Base-by-base conservation (phyloP, 1,284 basidiomycete species). In the Rhodotorula sp. region DNA sequence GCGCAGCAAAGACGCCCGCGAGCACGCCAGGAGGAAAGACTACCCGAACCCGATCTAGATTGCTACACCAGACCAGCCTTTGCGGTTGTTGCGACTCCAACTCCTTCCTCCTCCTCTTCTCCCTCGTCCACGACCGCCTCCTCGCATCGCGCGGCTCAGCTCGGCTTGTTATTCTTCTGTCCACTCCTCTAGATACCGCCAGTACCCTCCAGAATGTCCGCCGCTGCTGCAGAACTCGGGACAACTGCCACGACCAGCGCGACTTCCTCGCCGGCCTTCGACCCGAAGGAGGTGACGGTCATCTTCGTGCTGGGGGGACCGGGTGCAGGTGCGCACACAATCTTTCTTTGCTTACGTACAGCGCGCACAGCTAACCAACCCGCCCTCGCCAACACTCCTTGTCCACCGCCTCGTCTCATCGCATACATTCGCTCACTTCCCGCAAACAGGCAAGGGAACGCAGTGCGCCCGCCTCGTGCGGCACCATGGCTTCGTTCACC, bases 261-360 rank as follows among this genome's bases (percentile, higher is more conserved):
- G 28, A 59, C 58, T 26, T 6, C 44, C 13, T 44, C 54, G 18
- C 47, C 62, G 50, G 64, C 67, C 0, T 70, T 69, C 48, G 59
- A 68, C 48, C 58, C 67, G 1, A 66, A 62, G 7, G 56, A 93
- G 74, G 88, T 97, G 74, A 89, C 87, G 31, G 94, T 99, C 70
- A 85, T 99, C 76, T 99, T 93, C 78, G 94, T 99, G 26, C 89
- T 99, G 30, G 96, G 96, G 52, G 96, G 96, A 1, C 96, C 96
- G 30, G 96, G 96, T 65, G 93, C 93, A 75, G 94, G 92, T 88
- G 72, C 73, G n/a, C 28, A 26, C 7, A 31, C 26, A 46, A 28
- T 18, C 30, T 15, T n/a, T 34, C 20, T 16, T 0, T n/a, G 24
- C 22, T 11, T 26, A 24, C 24, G 16, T 9, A 22, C 13, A n/a